Evolutionary conservation across 208 protist genomes (phyloP), one percentile per base, ranked within the genome.

Genomic region (Kentomonas sorsogonicus): DNA sequence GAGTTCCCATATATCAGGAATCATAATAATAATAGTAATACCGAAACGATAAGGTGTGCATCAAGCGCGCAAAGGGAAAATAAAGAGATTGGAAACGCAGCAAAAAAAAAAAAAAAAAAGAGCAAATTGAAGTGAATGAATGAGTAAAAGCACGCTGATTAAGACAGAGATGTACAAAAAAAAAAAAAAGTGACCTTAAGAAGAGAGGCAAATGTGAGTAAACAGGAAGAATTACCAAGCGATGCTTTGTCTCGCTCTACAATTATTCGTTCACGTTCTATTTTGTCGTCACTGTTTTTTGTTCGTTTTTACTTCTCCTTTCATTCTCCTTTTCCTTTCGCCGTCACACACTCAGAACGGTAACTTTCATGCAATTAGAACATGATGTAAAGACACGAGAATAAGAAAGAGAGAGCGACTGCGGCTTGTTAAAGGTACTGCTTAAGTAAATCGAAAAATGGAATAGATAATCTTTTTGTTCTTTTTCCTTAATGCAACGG

Each of bases 21-120:
- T 36, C 34, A 63, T 15, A 69, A 55, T 43, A 48, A 63, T 5
- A 63, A 46, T 13, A 56, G 47, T 41, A 60, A 60, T 53, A 51
- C 46, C 13, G 47, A 45, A 15, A 61, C 44, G 31, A n/a, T 22
- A 30, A 13, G 25, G 13, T 20, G 25, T 23, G 29, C 36, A 36
- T 34, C 9, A 3, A 62, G 54, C 29, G 25, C 34, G 13, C 33
- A 36, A 27, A 50, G 13, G 34, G 34, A 66, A 36, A 43, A 66
- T 27, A 66, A 58, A 59, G 43, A n/a, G 34, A 6, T 26, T 44
- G 18, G 18, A 43, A 16, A 54, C 18, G 48, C 29, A 40, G 20
- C 9, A 55, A 31, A 50, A 47, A 63, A 33, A 45, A 50, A 39
- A 63, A 51, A 53, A 40, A 20, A 36, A 25, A 46, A 7, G 20